phyloP scores from a whole-genome alignment of 2,329 filamentous ascomycete genomes.

The Penicillium thymicola region DNA sequence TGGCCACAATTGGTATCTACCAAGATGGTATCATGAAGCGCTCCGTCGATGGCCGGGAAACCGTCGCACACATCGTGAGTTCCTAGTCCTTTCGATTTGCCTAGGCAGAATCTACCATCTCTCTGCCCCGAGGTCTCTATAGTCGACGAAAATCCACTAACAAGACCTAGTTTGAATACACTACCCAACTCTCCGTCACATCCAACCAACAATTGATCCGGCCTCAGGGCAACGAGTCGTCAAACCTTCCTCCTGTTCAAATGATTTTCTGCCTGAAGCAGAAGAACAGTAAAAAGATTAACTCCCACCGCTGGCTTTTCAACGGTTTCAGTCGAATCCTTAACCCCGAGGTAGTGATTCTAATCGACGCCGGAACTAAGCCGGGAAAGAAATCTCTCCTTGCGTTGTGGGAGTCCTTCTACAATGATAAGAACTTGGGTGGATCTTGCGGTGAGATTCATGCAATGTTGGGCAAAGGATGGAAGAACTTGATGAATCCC shows the following conservation, averaged over 20 bases:
- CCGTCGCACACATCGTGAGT: conserved; percentile 76
- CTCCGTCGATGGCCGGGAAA: conserved; percentile 93
- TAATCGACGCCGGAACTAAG: conserved; percentile 95
- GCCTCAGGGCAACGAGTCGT: conserved; percentile 75
- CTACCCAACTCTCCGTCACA: conserved; percentile 91
- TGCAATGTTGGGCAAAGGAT: conserved; percentile 86
- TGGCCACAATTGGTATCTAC: conserved; percentile 93
- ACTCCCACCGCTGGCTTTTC: conserved; percentile 97
- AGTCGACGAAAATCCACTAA: background rate
- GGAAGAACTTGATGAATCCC: conserved; percentile 87
- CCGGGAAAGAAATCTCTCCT: conserved; percentile 86
- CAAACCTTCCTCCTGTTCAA: conserved; percentile 87
- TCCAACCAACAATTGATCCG: conserved; percentile 92
- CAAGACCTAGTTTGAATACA: conserved; percentile 74
- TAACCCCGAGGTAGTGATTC: conserved; percentile 92
- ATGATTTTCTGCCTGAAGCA: conserved; percentile 99
- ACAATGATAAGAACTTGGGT: conserved; percentile 97
- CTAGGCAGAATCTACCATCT: background rate
- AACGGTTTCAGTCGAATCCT: conserved; percentile 93
- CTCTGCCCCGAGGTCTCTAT: background rate
- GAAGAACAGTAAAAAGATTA: conserved; percentile 99
- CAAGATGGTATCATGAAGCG: conserved; percentile 98
- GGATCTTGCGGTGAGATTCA: conserved; percentile 98
- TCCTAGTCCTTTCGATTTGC: background rate
- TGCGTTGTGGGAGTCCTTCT: conserved; percentile 94